Percentiles rank a stretch among this genome's conserved stretches.
phyloP scores from a whole-genome alignment of 805 yeast genomes.

The Hanseniaspora taiwanica region DNA sequence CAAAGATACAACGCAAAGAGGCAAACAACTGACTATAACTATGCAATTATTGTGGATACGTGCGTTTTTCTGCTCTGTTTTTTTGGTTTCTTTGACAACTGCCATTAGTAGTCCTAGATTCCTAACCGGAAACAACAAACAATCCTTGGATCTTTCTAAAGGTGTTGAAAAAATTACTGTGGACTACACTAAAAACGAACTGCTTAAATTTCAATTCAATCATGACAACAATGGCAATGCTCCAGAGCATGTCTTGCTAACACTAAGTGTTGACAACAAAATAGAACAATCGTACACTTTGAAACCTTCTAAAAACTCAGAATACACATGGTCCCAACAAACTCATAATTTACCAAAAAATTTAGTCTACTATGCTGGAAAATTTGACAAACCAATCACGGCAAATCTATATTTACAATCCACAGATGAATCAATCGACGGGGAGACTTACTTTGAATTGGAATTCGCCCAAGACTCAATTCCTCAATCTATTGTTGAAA shows the following conservation, averaged over 20 bases:
- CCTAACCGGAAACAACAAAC: constrained; percentile 3
- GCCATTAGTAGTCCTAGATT: not conserved
- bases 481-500: constrained; percentile 4
- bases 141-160: not conserved
- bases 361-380: constrained; percentile 12
- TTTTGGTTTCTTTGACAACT: not conserved
- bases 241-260: constrained; percentile 1
- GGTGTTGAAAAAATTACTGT: constrained; percentile 1
- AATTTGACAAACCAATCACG: constrained; percentile 6
- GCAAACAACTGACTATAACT: too few relatives aligned
- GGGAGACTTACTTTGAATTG: constrained; percentile 7
- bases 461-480: constrained; percentile 9
- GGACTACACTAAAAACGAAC: constrained; percentile 4
- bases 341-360: constrained; percentile 12
- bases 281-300: constrained; percentile 4
- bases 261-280: constrained; percentile 1
- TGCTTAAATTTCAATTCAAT: constrained; percentile 2
- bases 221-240: not conserved
- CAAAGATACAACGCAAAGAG: too few relatives aligned
- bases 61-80: not conserved
- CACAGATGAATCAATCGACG: constrained; percentile 11
- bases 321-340: constrained; percentile 5
- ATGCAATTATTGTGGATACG: not conserved
- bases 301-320: not conserved
- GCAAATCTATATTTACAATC: constrained; percentile 8